A percentile compares a stretch with the other conserved stretches of the same genome.
Evolutionary conservation across 495 filamentous ascomycete species (phyloP).

Genomic region (Apodospora peruviana): DNA sequence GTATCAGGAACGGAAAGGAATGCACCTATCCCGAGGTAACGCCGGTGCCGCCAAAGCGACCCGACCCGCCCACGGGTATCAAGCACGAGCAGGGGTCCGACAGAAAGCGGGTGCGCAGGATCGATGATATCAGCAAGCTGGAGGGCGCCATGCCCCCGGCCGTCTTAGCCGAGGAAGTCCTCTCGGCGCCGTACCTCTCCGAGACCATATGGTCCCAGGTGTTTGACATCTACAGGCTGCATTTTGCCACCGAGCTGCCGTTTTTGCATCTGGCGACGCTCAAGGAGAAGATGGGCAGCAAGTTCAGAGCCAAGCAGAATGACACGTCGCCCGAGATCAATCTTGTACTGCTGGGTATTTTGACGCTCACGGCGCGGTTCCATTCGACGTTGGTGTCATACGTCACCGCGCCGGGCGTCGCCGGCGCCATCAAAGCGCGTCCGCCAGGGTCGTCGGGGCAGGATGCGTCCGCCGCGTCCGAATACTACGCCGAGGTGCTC

Average conservation of each 20-base stretch:
- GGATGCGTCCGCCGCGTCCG: constrained; percentile 64
- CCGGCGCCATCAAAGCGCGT: constrained; percentile 15
- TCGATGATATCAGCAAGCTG: constrained; percentile 40
- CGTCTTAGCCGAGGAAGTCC: constrained; percentile 39
- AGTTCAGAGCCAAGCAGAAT: constrained; percentile 30
- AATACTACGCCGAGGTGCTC: constrained; percentile 71
- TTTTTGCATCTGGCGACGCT: constrained; percentile 79
- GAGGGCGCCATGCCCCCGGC: constrained; percentile 27
- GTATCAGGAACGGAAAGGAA: constrained; percentile 67
- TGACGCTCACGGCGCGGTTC: constrained; percentile 75
- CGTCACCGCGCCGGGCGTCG: constrained; percentile 39
- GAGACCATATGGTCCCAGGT: constrained; percentile 64
- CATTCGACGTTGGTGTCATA: constrained; percentile 64
- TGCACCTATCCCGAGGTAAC: constrained; percentile 68
- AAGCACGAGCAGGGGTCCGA: constrained; percentile 57
- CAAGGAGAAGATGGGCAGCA: constrained; percentile 47
- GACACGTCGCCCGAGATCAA: constrained; percentile 47
- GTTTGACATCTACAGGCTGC: constrained; percentile 75
- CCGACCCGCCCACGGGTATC: constrained; percentile 42
- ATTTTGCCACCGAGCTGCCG: constrained; percentile 76
- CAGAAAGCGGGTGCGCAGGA: constrained; percentile 56
- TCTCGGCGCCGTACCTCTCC: constrained; percentile 54
- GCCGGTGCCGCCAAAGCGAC: constrained; percentile 51
- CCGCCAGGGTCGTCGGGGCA: constrained; percentile 30
- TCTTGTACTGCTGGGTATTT: constrained; percentile 69